phyloP scores from a whole-genome alignment of 441 rosid species.

The Populus trichocarpa region DNA sequence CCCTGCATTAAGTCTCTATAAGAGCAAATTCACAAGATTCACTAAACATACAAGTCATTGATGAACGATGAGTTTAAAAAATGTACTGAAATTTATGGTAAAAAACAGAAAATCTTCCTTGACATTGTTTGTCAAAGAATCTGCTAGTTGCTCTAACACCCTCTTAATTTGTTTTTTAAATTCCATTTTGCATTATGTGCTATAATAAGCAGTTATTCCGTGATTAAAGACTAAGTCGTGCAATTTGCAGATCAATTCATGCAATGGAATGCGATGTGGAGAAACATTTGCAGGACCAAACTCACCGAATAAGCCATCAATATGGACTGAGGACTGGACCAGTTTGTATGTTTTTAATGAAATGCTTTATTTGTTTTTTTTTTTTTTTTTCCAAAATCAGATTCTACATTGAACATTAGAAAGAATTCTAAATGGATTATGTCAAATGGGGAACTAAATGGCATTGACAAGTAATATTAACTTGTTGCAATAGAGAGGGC shows the following conservation, averaged over 20 bases:
- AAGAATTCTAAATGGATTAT: not conserved
- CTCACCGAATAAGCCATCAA: conserved; percentile 60
- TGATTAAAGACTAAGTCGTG: not conserved
- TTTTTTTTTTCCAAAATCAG: not conserved
- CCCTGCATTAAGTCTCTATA: not conserved
- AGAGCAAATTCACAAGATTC: not conserved
- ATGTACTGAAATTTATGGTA: not conserved
- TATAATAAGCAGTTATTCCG: not conserved
- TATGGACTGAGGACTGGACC: conserved; percentile 92
- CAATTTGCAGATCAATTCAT: conserved; percentile 58
- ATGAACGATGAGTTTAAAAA: not conserved
- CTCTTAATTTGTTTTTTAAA: not conserved
- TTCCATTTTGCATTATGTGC: not conserved
- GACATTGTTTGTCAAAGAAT: not conserved
- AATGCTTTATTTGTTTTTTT: not conserved
- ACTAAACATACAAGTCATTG: not conserved
- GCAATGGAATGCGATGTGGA: conserved; percentile 73
- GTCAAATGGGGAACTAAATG: not conserved
- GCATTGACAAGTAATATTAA: not conserved
- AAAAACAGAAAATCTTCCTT: not conserved
- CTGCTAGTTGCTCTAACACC: not conserved
- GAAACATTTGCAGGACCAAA: conserved; percentile 70
- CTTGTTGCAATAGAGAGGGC: not conserved
- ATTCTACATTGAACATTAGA: not conserved
- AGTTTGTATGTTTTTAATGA: conserved; percentile 50